A percentile compares a stretch with the other conserved stretches of the same genome.
Evolutionary conservation across 768 basidiomycete species (phyloP).

Genomic region (Gymnopilus dilepis): DNA sequence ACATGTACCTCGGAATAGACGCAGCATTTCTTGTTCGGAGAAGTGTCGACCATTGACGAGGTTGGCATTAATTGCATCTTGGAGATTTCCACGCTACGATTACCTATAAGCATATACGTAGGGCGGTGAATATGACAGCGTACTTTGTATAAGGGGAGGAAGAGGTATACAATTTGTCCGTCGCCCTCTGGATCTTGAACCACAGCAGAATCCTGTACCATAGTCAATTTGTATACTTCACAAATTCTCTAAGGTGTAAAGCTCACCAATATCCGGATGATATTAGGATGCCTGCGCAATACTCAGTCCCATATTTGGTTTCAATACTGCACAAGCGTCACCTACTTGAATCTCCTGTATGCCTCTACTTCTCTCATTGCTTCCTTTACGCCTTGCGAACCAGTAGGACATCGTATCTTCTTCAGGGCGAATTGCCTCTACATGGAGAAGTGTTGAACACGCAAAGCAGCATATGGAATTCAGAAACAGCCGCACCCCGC

Average conservation of each 20-base stretch:
- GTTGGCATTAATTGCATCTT: constrained; percentile 91
- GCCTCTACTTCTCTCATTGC: constrained; percentile 92
- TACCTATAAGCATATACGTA: background rate
- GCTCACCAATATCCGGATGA: constrained; percentile 88
- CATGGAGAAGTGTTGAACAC: background rate
- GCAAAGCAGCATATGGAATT: background rate
- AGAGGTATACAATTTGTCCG: constrained; percentile 94
- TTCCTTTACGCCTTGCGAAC: constrained; percentile 86
- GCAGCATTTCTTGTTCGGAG: constrained; percentile 87
- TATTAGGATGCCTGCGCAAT: constrained; percentile 82
- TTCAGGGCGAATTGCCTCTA: constrained; percentile 95
- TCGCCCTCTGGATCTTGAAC: constrained; percentile 93
- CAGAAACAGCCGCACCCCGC: constrained; percentile 63
- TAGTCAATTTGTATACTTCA: constrained; percentile 1
- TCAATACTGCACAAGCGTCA: constrained; percentile 15
- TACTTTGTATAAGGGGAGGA: constrained; percentile 92
- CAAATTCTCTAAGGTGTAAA: background rate
- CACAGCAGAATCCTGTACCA: constrained; percentile 83
- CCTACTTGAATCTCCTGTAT: constrained; percentile 91
- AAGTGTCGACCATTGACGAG: constrained; percentile 83
- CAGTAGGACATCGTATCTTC: constrained; percentile 93
- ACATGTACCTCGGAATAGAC: constrained; percentile 93
- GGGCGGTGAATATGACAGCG: background rate
- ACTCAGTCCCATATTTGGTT: no score
- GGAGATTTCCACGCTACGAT: constrained; percentile 84